These are phyloP conservation scores for Blastobotrys raffinosifermentans DNA, from an alignment of 1,139 yeast species.

Conservation along the genomic window DNA sequence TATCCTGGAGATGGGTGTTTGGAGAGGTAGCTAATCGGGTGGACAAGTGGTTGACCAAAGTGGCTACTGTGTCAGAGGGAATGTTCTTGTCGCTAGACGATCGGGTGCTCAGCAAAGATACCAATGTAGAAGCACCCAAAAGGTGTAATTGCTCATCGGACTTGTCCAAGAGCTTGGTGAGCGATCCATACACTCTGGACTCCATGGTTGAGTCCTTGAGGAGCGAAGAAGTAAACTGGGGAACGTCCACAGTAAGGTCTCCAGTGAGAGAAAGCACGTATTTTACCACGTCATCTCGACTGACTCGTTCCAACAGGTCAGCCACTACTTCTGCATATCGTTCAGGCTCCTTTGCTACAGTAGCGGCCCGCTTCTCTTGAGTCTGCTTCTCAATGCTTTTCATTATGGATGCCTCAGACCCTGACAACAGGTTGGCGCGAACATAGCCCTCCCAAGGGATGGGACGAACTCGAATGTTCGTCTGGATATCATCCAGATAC, in stretches of 20 bases:
- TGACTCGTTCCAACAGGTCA: constrained; percentile 47
- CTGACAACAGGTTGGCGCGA: constrained; percentile 61
- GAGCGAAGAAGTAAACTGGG: constrained; percentile 43
- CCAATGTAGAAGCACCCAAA: constrained; percentile 32
- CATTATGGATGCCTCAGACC: constrained; percentile 60
- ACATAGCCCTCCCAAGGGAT: constrained; percentile 93
- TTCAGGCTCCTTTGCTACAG: constrained; percentile 39
- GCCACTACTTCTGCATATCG: constrained; percentile 54
- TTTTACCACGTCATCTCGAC: constrained; percentile 67
- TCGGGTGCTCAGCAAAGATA: constrained; percentile 23
- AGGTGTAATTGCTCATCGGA: constrained; percentile 36
- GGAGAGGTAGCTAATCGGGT: constrained; percentile 43
- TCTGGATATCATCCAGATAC: constrained; percentile 67
- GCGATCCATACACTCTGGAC: constrained; percentile 48
- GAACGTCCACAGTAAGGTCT: constrained; percentile 50
- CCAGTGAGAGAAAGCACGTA: constrained; percentile 64
- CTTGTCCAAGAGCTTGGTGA: constrained; percentile 44
- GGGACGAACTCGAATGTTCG: constrained; percentile 71
- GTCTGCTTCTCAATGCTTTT: constrained; percentile 54
- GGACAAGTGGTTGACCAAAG: constrained; percentile 40
- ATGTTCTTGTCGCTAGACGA: constrained; percentile 17
- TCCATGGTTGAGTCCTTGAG: constrained; percentile 39
- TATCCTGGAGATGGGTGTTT: constrained; percentile 51
- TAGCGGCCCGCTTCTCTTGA: constrained; percentile 28
- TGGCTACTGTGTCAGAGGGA: constrained; percentile 20